Conservation (phyloP, 2,329 filamentous ascomycete species). For the Cyclaneusma minus region DNA sequence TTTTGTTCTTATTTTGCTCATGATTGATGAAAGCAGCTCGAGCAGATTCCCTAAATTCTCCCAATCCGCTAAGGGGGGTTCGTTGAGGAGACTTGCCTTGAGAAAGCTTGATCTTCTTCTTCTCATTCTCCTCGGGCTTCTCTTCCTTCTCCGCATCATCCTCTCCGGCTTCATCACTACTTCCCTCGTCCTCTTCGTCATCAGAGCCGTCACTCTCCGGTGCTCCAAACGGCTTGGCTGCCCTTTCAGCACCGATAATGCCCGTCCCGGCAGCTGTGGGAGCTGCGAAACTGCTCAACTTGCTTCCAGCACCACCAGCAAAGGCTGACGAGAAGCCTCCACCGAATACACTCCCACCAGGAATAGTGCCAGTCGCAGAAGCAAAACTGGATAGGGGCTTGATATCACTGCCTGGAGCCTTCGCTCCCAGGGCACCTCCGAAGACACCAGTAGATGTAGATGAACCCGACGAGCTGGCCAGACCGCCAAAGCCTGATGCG, state of each 20-base stretch:
- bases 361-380: slow-evolving; percentile 13
- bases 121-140: slow-evolving; percentile 36
- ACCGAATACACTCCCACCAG: slow-evolving; percentile 20
- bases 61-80: neutral
- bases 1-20: slow-evolving; percentile 43
- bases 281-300: slow-evolving; percentile 56
- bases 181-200: slow-evolving; percentile 25
- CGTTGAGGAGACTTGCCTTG: slow-evolving; percentile 39
- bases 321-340: slow-evolving; percentile 14
- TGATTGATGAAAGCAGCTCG: slow-evolving; percentile 11
- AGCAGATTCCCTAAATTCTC: neutral
- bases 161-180: slow-evolving; percentile 23
- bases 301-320: slow-evolving; percentile 22
- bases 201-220: slow-evolving; percentile 49
- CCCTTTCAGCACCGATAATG: slow-evolving; percentile 34
- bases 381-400: no score
- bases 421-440: slow-evolving; percentile 1
- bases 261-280: slow-evolving; percentile 43
- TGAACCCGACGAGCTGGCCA: no score
- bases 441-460: no score
- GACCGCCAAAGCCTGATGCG: slow-evolving; percentile 29
- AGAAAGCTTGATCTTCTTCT: slow-evolving; percentile 51
- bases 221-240: slow-evolving; percentile 62
- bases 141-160: slow-evolving; percentile 29
- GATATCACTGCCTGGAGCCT: slow-evolving; percentile 7